Base-by-base conservation (phyloP, 2,329 filamentous ascomycete species). In the Stagonosporopsis rhizophila region DNA sequence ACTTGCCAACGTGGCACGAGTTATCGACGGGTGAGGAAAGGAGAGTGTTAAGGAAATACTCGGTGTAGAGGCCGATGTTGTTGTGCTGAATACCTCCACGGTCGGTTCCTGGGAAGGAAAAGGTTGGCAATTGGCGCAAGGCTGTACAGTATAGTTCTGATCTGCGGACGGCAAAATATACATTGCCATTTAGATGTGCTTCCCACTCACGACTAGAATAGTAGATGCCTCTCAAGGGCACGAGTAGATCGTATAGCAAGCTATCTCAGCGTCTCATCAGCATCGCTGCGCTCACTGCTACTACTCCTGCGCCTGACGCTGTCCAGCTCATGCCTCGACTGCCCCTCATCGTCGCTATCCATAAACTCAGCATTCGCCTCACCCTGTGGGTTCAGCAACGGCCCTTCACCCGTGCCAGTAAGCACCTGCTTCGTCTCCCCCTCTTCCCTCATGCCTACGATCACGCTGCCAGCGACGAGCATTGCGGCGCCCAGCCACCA, bases 401-500 rank as follows among this genome's bases (percentile, higher is more conserved):
- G 62, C 37, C 67, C 72, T 6, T 58, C 61, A 2, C 62, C 66
- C 2, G 60, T 61, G 5, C 59, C 62, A 50, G 69, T 71, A 15
- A 65, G 67, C n/a, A 56, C 62, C 20, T 49, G 64, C 25, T 75
- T 70, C 57, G 71, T 71, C 19, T 63, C 69, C 1, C 73, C 75
- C 50, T 87, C 87, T 55, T 89, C 87, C 65, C 90, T 85, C 52
- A 85, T 81, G 2, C 90, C 90, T 61, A 93, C 89, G 56, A 94
- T 87, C 39, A 94, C 89, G 62, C 90, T 92, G 2, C 90, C 90
- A 0, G 84, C 88, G 1, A 93, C 87, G 9, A 94, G 79, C 67
- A 93, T 76, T 4, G 84, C 79, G 0, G 90, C 90, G 12, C 90
- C 90, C 5, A 87, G 77, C 86, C 89, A 93, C 90, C 90, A 94